These are phyloP conservation scores for Magnaporthiopsis incrustans DNA, from an alignment of 2,329 filamentous ascomycete genomes.

Conservation along the genomic window DNA sequence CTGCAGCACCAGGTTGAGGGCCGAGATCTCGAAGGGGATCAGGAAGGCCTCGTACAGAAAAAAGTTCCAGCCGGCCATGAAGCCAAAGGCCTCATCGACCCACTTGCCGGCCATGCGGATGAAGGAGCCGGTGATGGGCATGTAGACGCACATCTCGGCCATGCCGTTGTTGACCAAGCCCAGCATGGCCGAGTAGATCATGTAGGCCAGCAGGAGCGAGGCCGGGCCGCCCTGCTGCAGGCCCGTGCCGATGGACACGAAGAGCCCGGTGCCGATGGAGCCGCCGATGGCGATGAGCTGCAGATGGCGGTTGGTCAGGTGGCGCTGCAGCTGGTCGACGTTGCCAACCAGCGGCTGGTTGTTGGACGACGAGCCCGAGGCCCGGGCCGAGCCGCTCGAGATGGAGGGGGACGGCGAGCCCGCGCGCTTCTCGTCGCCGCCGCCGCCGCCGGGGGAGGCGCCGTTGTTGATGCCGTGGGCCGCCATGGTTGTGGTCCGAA, in stretches of 20 bases:
- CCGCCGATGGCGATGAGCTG: slow-evolving; percentile 52
- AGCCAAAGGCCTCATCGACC: slow-evolving; percentile 58
- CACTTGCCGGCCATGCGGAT: slow-evolving; percentile 57
- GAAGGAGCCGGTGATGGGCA: slow-evolving; percentile 56
- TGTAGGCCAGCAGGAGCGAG: slow-evolving; percentile 51
- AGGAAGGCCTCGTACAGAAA: slow-evolving; percentile 32
- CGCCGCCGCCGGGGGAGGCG: background rate
- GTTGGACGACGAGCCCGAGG: background rate
- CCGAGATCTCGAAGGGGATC: slow-evolving; percentile 33
- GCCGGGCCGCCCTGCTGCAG: slow-evolving; percentile 34
- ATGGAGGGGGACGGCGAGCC: background rate
- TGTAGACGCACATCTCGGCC: slow-evolving; percentile 56
- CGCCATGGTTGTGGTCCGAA: no score
- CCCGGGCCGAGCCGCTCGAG: background rate
- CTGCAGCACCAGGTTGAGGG: slow-evolving; percentile 31
- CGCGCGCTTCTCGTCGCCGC: background rate
- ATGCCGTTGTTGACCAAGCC: slow-evolving; percentile 57
- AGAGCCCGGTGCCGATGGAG: slow-evolving; percentile 50
- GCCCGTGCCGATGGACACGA: slow-evolving; percentile 54
- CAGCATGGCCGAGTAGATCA: slow-evolving; percentile 45
- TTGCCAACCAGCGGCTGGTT: slow-evolving; percentile 4
- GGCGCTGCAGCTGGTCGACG: slow-evolving; percentile 30
- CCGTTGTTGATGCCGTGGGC: background rate
- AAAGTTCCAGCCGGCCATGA: slow-evolving; percentile 40
- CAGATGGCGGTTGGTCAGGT: slow-evolving; percentile 46